A percentile compares a stretch with the other conserved stretches of the same genome.
Conservation (phyloP, 768 basidiomycete genomes). For the Hemileccinum rubropunctum region DNA sequence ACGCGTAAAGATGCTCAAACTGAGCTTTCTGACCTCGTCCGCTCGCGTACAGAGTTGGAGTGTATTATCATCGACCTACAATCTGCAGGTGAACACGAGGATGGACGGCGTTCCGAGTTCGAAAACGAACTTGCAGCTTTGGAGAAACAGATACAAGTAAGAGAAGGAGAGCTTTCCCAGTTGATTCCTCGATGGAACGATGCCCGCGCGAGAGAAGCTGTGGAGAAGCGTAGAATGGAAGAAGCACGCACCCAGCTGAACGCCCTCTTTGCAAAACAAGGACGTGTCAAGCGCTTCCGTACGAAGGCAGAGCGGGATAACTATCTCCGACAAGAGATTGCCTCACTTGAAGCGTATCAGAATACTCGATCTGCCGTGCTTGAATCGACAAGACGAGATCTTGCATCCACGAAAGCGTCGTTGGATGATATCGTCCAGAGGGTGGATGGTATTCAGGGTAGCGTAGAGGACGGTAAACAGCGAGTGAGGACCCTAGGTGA, state of each 20-base stretch:
- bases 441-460: conserved; percentile 53
- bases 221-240: conserved; percentile 69
- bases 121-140: conserved; percentile 63
- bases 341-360: conserved; percentile 61
- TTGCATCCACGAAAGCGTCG: conserved; percentile 45
- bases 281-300: conserved; percentile 80
- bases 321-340: conserved; percentile 78
- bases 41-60: conserved; percentile 81
- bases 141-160: conserved; percentile 57
- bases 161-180: conserved; percentile 59
- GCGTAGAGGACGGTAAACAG: conserved; percentile 63
- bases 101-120: conserved; percentile 60
- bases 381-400: conserved; percentile 48
- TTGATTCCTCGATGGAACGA: conserved; percentile 71
- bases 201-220: conserved; percentile 45
- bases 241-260: conserved; percentile 67
- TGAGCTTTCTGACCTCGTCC: conserved; percentile 85
- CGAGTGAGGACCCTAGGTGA: conserved; percentile 58
- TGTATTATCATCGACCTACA: conserved; percentile 79
- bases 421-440: conserved; percentile 57
- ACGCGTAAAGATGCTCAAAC: conserved; percentile 73
- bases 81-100: conserved; percentile 59
- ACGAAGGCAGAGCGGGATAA: conserved; percentile 81
- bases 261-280: conserved; percentile 86
- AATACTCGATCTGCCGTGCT: conserved; percentile 55